Evolutionary conservation across 2,329 filamentous ascomycete species (phyloP), one percentile per base, ranked within the genome.

Genomic region (Bipolaris cookei): DNA sequence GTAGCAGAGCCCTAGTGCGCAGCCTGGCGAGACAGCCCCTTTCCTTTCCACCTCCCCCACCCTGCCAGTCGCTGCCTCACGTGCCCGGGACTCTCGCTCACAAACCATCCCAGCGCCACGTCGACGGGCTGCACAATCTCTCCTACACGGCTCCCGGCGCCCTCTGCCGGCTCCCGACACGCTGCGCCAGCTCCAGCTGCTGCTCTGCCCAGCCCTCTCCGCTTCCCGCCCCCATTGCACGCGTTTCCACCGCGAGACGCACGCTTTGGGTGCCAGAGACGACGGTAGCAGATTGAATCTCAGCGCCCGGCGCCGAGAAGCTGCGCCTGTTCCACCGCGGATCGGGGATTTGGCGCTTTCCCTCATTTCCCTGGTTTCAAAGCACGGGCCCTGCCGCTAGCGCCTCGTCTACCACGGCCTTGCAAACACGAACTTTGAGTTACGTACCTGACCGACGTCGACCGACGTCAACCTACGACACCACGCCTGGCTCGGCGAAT

Each of bases 51-150:
- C 55, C 39, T 37, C 47, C 5, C 23, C 50, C 18, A 28, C 39
- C 23, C 52, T 38, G 13, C 52, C 34, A 20, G 28, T 28, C 51
- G 39, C 52, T 54, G 54, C 44, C 65, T 68, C 66, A 69, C 66
- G 68, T 71, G 66, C 56, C 62, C 37, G 37, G 47, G 37, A 65
- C 52, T 43, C 55, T 41, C 54, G 46, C 58, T 61, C 61, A 55
- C 65, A 68, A 61, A 56, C 62, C 54, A 51, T 25, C 60, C 54
- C 67, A 67, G 64, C 71, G 71, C 73, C 72, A 75, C 72, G 69
- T 74, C 67, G 66, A 75, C 70, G 61, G 66, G 56, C 58, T 51
- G 56, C 58, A 58, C 46, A 52, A 47, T 48, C 53, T 51, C 55
- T 51, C 42, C 48, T 43, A 50, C 54, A 23, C 43, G 43, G 39